Evolutionary conservation across 768 basidiomycete species (phyloP).

Genomic region (Leccinum ochraceum): DNA sequence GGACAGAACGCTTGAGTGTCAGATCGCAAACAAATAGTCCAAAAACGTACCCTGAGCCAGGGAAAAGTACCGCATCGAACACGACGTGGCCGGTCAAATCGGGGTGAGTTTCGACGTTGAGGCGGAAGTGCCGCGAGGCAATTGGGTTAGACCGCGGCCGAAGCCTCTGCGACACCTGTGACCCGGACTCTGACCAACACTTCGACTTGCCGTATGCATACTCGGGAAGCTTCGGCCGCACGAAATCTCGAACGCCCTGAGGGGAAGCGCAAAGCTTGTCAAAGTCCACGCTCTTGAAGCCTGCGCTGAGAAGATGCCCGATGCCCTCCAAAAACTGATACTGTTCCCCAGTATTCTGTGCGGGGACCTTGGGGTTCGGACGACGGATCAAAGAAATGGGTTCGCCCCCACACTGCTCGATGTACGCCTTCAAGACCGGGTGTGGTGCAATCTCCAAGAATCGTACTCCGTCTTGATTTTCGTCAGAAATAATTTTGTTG

Average conservation of each 20-base stretch:
- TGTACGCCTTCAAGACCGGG: constrained; percentile 36
- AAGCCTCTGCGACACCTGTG: constrained; percentile 27
- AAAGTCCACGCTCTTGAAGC: constrained; percentile 33
- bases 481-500: constrained; percentile 32
- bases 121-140: constrained; percentile 35
- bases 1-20: not conserved
- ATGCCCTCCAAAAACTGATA: constrained; percentile 35
- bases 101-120: constrained; percentile 37
- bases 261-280: constrained; percentile 28
- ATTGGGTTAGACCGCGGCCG: constrained; percentile 35
- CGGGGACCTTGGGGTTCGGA: constrained; percentile 32
- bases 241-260: constrained; percentile 20
- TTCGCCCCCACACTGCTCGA: constrained; percentile 38
- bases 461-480: constrained; percentile 28
- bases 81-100: constrained; percentile 46
- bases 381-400: constrained; percentile 32
- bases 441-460: constrained; percentile 37
- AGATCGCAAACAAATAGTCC: constrained; percentile 11
- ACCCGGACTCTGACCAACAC: constrained; percentile 30
- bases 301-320: constrained; percentile 31
- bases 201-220: constrained; percentile 33
- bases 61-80: constrained; percentile 46
- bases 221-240: constrained; percentile 29
- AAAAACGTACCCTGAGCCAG: constrained; percentile 40
- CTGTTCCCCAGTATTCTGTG: constrained; percentile 36